Conservation (phyloP, 2,329 filamentous ascomycete genomes). For the Epicoccum nigrum region DNA sequence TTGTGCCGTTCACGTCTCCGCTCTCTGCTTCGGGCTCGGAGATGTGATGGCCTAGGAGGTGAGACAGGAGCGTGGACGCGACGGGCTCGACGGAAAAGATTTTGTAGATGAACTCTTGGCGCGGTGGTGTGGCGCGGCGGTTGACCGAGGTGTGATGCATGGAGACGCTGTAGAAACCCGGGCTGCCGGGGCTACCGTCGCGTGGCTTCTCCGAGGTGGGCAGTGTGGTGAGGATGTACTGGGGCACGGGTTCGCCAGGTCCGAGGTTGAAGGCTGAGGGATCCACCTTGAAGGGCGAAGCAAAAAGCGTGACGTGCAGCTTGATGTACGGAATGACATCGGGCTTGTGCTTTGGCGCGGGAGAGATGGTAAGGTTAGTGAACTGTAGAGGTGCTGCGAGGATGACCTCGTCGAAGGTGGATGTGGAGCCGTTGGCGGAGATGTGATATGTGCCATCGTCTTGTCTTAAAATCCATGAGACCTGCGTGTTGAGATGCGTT, state of each 20-base stretch:
- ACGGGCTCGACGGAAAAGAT: conserved; percentile 59
- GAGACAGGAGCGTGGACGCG: conserved; percentile 54
- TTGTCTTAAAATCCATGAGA: conserved; percentile 62
- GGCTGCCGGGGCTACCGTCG: conserved; percentile 63
- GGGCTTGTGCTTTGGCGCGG: conserved; percentile 59
- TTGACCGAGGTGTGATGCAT: conserved; percentile 70
- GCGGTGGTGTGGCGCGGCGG: conserved; percentile 48
- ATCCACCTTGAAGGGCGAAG: conserved; percentile 75
- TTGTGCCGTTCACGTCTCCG: conserved; percentile 38
- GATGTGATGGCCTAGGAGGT: conserved; percentile 52
- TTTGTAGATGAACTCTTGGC: conserved; percentile 67
- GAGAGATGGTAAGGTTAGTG: conserved; percentile 65
- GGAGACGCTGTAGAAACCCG: conserved; percentile 86
- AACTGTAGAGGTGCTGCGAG: conserved; percentile 86
- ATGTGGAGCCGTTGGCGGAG: conserved; percentile 25
- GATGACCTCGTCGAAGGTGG: conserved; percentile 76
- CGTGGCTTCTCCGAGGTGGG: conserved; percentile 61
- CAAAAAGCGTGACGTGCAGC: conserved; percentile 88
- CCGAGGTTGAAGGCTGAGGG: conserved; percentile 73
- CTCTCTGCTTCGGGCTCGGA: conserved; percentile 41
- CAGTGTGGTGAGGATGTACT: conserved; percentile 82
- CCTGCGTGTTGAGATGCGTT: conserved; percentile 69
- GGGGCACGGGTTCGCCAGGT: conserved; percentile 66
- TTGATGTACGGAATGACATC: conserved; percentile 84
- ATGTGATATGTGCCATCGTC: conserved; percentile 53